Base-by-base conservation (phyloP, 768 basidiomycete species). In the Rhodotorula graminis region DNA sequence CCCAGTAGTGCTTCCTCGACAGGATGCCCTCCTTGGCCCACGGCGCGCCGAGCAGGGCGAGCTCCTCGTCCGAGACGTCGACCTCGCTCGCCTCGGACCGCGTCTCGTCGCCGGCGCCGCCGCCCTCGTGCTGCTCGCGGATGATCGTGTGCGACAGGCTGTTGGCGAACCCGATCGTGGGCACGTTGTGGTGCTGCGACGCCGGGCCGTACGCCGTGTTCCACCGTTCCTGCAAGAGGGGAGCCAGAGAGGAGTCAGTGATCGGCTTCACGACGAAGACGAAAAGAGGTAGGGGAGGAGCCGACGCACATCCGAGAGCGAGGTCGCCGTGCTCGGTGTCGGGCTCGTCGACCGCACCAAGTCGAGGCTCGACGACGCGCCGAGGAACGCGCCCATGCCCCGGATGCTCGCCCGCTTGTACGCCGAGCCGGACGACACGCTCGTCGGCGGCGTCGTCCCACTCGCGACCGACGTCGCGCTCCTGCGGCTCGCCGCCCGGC, bases 11-110 rank as follows among this genome's bases (percentile, higher is more conserved):
- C 80, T 97, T 97, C 33, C 94, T 88, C 76, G 89, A 89, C 16
- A 99, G 86, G 84, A 95, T 90, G 21, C 96, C 96, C 81, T 99
- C 96, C 81, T 99, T 99, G 0, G 96, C 96, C 95, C 95, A 99
- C 0, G 96, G 96, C 11, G 96, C 88, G 25, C 96, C 96, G 25
- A 96, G 87, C 50, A 98, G 83, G 3, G 95, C 95, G 21, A 99
- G 85, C 81, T 98, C 96, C 77, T 98, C 95, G 65, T 75, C 73
- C 14, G 90, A 88, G 70, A 97, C 52, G 15, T 63, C 67, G 42
- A 65, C 52, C 19, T 56, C 78, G 27, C 77, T 74, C 64, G 92
- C 92, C 2, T 89, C 90, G 40, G 89, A 88, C 42, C 80, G 82
- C 10, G 90, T 37, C 37, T 37, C 87, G 52, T 84, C 86, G 76